Evolutionary conservation across 441 rosid genomes (phyloP), one percentile per base, ranked within the genome.

Genomic region (Adansonia grandidieri): DNA sequence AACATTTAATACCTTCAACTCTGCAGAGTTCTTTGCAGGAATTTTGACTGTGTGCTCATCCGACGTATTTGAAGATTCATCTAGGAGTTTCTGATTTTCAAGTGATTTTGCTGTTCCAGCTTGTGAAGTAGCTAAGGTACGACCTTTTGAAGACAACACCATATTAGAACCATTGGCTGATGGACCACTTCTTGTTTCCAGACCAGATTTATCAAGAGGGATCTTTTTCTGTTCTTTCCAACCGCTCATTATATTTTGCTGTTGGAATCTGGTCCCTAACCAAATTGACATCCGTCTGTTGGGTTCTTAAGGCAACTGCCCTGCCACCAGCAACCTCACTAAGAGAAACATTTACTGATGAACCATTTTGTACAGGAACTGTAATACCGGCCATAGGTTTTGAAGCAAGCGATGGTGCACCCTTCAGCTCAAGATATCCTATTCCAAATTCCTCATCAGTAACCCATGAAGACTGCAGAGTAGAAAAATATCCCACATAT

Each of bases 361-460:
- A 79, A 77, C 90, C 93, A 75, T 85, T 91, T 76, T 89, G 95
- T 45, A 83, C 85, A 73, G 87, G 57, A 44, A 79, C 81, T 61
- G 68, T n/a, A 78, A 74, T 86, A 78, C 86, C 77, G 74, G 89
- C 78, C 24, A 85, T 61, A 82, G 91, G 85, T 85, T 91, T 93
- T 71, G 93, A 79, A 73, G 89, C 87, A 60, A 85, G 81, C 24
- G 91, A 79, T 56, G 94, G 90, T 79, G 90, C 90, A 78, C 95
- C 91, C 86, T 92, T 97, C 71, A 91, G 82, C 77, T 97, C 99
- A 74, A 97, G 92, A 84, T 89, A 95, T 81, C 99, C 99, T 99
- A 93, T 93, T 81, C 98, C 97, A 87, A 95, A 97, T 85, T 97
- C 99, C 84, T 97, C 99, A 83, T 97, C 99, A 0, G 99, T 95